phyloP scores from a whole-genome alignment of 768 basidiomycete species.

The Pulveroboletus sp. region DNA sequence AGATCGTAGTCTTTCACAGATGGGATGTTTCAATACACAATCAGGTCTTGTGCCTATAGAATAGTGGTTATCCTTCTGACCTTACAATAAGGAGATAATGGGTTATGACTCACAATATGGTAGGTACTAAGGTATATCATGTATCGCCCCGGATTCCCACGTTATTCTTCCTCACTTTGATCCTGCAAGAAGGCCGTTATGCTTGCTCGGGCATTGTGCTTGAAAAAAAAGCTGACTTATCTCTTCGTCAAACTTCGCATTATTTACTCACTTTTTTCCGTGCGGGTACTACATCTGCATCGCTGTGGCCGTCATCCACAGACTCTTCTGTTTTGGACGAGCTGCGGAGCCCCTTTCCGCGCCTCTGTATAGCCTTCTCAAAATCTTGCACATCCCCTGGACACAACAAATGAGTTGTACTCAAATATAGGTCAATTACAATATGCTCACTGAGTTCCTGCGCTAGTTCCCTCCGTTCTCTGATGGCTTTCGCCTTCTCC shows the following conservation, averaged over 20 bases:
- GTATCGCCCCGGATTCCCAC: too few species aligned
- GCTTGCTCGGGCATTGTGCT: slow-evolving; percentile 50
- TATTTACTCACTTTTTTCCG: slow-evolving; percentile 41
- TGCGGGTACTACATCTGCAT: slow-evolving; percentile 30
- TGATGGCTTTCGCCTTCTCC: slow-evolving; percentile 78
- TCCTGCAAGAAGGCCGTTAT: slow-evolving; percentile 71
- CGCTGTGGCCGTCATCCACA: slow-evolving; percentile 32
- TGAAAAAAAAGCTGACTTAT: neutral
- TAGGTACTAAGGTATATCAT: too few species aligned
- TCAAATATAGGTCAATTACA: neutral
- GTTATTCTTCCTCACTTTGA: slow-evolving; percentile 57
- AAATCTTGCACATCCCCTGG: slow-evolving; percentile 79
- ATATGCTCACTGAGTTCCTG: slow-evolving; percentile 66
- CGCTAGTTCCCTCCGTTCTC: slow-evolving; percentile 66
- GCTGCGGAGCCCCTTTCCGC: slow-evolving; percentile 16
- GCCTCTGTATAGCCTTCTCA: slow-evolving; percentile 43
- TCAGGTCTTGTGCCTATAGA: neutral
- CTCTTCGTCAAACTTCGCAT: too few species aligned
- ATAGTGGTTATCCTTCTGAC: neutral
- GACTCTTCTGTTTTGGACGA: slow-evolving; percentile 23
- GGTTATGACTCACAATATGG: too few species aligned
- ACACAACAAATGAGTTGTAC: neutral
- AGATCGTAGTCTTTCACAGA: neutral
- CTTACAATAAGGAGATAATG: too few species aligned
- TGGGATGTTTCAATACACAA: neutral